These are phyloP conservation scores for Aureobasidium sp. DNA, from an alignment of 2,329 filamentous ascomycete genomes.

Conservation along the genomic window DNA sequence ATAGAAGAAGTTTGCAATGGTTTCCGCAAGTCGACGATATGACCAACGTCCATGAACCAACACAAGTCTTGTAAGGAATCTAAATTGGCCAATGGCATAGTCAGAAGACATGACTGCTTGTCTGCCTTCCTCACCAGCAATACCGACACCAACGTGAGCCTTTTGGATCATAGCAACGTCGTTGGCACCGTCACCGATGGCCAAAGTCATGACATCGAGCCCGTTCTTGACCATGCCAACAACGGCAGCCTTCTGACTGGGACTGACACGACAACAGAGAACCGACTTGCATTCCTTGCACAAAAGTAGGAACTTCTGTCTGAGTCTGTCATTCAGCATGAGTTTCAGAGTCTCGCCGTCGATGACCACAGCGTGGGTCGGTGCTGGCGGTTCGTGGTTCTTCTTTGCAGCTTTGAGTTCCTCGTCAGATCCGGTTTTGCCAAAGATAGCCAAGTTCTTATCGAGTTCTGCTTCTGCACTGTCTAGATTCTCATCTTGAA, in stretches of 20 bases:
- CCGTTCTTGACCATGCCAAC: conserved; percentile 92
- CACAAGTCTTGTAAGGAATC: conserved; percentile 74
- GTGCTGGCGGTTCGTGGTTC: conserved; percentile 76
- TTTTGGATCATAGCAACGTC: conserved; percentile 98
- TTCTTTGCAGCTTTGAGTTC: conserved; percentile 71
- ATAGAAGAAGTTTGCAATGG: conserved; percentile 98
- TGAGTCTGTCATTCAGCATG: conserved; percentile 71
- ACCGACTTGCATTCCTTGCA: conserved; percentile 98
- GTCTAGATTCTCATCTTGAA: conserved; percentile 62
- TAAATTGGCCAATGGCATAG: conserved; percentile 90
- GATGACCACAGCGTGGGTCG: conserved; percentile 88
- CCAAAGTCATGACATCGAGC: conserved; percentile 90
- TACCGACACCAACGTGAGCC: conserved; percentile 92
- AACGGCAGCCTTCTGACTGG: conserved; percentile 94
- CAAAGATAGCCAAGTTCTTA: conserved; percentile 62
- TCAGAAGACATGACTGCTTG: conserved; percentile 95
- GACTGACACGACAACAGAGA: conserved; percentile 93
- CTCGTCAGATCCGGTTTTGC: conserved; percentile 73
- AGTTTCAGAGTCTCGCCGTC: conserved; percentile 90
- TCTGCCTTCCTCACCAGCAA: conserved; percentile 84
- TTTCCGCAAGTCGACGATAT: conserved; percentile 87
- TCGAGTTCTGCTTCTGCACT: conserved; percentile 65
- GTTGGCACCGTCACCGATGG: conserved; percentile 88
- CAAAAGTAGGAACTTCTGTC: conserved; percentile 86
- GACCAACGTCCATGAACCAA: conserved; percentile 92